Base-by-base conservation (phyloP, 73 alveolate genomes). In the Uronychia setigera region DNA sequence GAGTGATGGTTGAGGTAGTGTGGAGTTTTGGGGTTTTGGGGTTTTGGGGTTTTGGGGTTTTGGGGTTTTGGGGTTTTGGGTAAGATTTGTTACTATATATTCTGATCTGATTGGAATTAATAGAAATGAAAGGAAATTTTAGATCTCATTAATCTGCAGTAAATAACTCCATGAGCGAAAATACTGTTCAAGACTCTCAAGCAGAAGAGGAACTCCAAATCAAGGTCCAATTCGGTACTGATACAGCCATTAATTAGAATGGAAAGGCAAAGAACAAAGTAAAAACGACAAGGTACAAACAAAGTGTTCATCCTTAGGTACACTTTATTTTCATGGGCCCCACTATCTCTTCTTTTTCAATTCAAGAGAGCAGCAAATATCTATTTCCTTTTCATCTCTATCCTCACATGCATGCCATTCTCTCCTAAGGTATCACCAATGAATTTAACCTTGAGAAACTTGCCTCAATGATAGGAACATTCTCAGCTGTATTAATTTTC, bases 351-450 rank as follows among this genome's bases (percentile, higher is more conserved):
- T 78, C 87, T 96, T 67, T 79, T 95, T 81, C 92, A 97, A 94
- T 97, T 97, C 84, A 87, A 91, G 86, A 92, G 98, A 92, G 96
- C 94, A 35, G 99, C 99, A 0, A 97, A 97, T 79, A 95, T 95
- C 30, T 97, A 97, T 90, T 97, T 97, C 88, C 89, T 97, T 80
- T 83, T 97, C 59, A 94, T 96, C 32, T 96, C 99, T 11, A 85
- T 97, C 31, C 83, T 97, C 78, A 94, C 98, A 0, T 95, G 86
- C 81, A 60, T 93, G 88, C 88, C 94, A 83, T 90, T 90, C 78
- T 86, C 93, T 14, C 95, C 95, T 0, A 90, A 90, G 74, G 79
- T 67, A 67, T 5, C n/a, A n/a, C n/a, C n/a, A n/a, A 30, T 5
- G 5, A 67, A 25, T 5, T 9, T 67, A 13, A 67, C 32, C 26